Evolutionary conservation across 345 rosid species (phyloP), one percentile per base, ranked within the genome.

Genomic region (Dipteronia sinensis): DNA sequence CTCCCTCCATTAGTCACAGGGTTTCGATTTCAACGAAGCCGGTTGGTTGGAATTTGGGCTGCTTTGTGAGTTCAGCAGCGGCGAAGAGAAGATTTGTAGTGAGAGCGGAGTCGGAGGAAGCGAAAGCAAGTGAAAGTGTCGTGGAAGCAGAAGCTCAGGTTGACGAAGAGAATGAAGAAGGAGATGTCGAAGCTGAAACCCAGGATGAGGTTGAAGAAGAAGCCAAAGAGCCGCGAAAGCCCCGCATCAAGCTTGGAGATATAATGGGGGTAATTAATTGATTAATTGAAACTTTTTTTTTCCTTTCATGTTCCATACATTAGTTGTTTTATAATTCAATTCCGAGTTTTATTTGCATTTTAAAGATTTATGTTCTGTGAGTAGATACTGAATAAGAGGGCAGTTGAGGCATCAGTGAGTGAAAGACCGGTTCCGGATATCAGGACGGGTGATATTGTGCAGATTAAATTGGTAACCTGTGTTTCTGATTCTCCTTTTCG

Each of bases 381-480:
- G 81, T 81, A 95, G 99, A 89, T 93, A 83, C 74, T 95, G 86
- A 95, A 93, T 79, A 89, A 84, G 80, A 87, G 86, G 82, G 99
- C 96, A 15, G 29, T 95, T 69, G 97, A 92, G 80, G 99, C 89
- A 20, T 81, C 94, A 2, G 89, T 88, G 83, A 83, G 78, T 51
- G 92, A 76, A 63, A 88, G 96, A 73, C 97, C 97, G 0, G 77
- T 85, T 73, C 99, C 98, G 1, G 94, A 91, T 71, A 71, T 91
- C n/a, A 91, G 99, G 85, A 86, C 93, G 2, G 97, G 98, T 59
- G 98, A 95, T 77, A 63, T 95, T 71, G 88, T 95, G 15, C 87
- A 89, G 87, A 90, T 95, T 81, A 92, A 92, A 82, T 78, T 92
- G 93, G 98, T 95, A 85, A 85, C 20, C 23, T 55, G 2, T 73